phyloP scores from a whole-genome alignment of 495 filamentous ascomycete species.

The Aspergillus steynii region DNA sequence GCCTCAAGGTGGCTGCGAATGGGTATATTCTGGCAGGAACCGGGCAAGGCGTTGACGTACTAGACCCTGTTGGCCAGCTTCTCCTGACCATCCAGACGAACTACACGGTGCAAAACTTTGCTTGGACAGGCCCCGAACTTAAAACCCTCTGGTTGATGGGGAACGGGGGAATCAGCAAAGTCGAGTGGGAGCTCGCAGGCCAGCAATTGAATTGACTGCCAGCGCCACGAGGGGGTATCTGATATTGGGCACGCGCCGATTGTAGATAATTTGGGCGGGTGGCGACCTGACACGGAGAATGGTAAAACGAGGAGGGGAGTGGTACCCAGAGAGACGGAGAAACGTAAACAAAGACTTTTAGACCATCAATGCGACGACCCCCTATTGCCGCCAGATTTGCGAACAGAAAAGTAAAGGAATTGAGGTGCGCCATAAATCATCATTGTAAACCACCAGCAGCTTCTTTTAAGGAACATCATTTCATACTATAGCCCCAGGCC shows the following conservation, averaged over 20 bases:
- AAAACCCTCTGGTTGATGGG: slow-evolving; percentile 29
- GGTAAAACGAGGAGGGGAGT: background rate
- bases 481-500: slow-evolving; percentile 54
- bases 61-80: slow-evolving; percentile 25
- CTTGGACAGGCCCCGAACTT: slow-evolving; percentile 27
- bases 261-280: background rate
- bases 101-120: slow-evolving; percentile 34
- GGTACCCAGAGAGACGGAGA: background rate
- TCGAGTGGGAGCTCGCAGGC: slow-evolving; percentile 26
- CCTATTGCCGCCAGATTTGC: background rate
- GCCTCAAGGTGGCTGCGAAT: slow-evolving; percentile 30
- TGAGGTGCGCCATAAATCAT: background rate
- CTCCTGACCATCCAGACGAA: slow-evolving; percentile 32
- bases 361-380: background rate
- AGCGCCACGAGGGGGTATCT: background rate
- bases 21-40: slow-evolving; percentile 25
- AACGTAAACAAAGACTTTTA: background rate
- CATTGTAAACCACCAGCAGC: background rate
- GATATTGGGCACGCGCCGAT: background rate
- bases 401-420: background rate
- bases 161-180: slow-evolving; percentile 25
- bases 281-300: background rate
- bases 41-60: slow-evolving; percentile 28
- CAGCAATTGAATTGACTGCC: slow-evolving; percentile 14
- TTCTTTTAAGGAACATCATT: background rate